These are phyloP conservation scores for Dioscorea alata DNA, from an alignment of 106 monocot genomes.

Conservation along the genomic window DNA sequence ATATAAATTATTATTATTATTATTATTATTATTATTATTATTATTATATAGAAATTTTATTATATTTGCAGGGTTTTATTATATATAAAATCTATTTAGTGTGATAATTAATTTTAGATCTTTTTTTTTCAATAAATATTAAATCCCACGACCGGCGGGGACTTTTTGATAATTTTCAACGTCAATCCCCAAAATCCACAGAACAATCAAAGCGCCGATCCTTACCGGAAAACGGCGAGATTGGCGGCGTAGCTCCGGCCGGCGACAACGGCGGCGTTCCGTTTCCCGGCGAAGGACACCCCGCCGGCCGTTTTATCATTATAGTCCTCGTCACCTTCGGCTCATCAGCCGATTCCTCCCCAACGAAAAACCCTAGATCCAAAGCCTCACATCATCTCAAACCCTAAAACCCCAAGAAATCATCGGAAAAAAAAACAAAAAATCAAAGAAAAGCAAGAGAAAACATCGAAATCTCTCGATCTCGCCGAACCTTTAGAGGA, in stretches of 20 bases:
- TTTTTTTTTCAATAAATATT: not conserved
- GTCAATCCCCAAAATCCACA: not conserved
- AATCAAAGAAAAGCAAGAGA: too few species aligned
- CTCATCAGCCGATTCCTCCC: not conserved
- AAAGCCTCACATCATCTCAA: not conserved
- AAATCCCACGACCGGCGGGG: not conserved
- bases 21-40: too few species aligned
- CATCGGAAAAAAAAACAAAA: not conserved
- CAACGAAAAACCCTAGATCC: not conserved
- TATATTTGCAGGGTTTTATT: too few species aligned
- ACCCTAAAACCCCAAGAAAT: not conserved
- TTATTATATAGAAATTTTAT: too few species aligned
- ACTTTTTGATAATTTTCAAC: not conserved
- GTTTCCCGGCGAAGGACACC: constrained; percentile 36
- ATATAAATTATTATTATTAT: too few species aligned
- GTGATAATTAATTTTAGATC: not conserved
- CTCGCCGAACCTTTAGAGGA: constrained; percentile 1
- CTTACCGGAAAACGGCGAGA: constrained; percentile 83
- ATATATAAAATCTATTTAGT: too few species aligned
- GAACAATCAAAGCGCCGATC: not conserved
- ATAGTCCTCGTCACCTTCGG: constrained; percentile 85
- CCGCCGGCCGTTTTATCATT: constrained; percentile 80
- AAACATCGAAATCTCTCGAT: not conserved
- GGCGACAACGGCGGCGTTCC: constrained; percentile 72
- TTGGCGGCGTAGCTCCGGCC: constrained; percentile 65